Conservation (phyloP, 2,329 filamentous ascomycete species). For the Exophiala calicioides region DNA sequence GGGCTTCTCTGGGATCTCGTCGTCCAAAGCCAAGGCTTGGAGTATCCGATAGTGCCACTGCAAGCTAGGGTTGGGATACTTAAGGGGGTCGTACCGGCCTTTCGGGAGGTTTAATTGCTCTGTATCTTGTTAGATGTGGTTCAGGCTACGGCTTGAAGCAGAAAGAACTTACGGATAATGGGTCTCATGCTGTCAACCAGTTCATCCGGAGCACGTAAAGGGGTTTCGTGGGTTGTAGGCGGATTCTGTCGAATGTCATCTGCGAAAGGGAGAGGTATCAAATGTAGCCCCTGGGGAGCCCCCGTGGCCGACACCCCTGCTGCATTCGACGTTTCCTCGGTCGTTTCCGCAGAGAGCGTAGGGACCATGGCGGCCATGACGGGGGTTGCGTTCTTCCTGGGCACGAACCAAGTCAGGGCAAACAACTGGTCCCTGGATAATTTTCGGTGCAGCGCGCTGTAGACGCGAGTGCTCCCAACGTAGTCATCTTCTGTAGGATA, state of each 20-base stretch:
- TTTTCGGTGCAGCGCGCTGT: slow-evolving; percentile 87
- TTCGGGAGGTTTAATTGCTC: slow-evolving; percentile 85
- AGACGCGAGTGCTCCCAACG: slow-evolving; percentile 88
- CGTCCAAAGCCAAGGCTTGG: slow-evolving; percentile 86
- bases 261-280: slow-evolving; percentile 82
- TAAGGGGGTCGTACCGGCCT: slow-evolving; percentile 76
- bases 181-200: slow-evolving; percentile 80
- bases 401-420: slow-evolving; percentile 85
- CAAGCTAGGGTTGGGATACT: slow-evolving; percentile 87
- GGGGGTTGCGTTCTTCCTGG: slow-evolving; percentile 77
- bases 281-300: slow-evolving; percentile 31
- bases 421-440: slow-evolving; percentile 77
- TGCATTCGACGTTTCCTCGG: slow-evolving; percentile 23
- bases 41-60: slow-evolving; percentile 98
- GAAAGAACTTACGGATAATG: slow-evolving; percentile 56
- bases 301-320: slow-evolving; percentile 26
- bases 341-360: slow-evolving; percentile 21
- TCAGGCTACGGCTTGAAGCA: neutral
- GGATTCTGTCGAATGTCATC: slow-evolving; percentile 82
- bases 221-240: slow-evolving; percentile 51
- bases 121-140: slow-evolving; percentile 7
- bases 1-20: slow-evolving; percentile 74
- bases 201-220: slow-evolving; percentile 63
- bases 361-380: slow-evolving; percentile 79
- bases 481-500: slow-evolving; percentile 90